A percentile compares a stretch with the other conserved stretches of the same genome.
Conservation (phyloP, 2,329 filamentous ascomycete genomes). For the Thermothelomyces thermophilus region DNA sequence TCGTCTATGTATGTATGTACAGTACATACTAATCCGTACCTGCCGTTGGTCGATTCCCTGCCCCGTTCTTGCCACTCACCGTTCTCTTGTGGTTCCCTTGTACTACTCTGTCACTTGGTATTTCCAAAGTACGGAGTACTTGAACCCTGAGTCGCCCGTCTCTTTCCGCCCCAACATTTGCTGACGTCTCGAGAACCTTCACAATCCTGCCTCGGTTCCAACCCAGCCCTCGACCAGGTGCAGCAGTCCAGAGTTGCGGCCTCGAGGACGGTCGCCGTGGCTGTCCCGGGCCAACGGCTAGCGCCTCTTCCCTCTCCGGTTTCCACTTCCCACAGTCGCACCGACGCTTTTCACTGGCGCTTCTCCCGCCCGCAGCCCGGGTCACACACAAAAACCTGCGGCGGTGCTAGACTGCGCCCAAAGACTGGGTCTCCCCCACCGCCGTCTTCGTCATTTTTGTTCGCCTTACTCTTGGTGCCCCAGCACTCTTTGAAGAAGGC, state of each 20-base stretch:
- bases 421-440: constrained; percentile 11
- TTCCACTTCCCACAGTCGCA: neutral
- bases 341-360: neutral
- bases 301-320: neutral
- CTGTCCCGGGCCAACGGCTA: constrained; percentile 14
- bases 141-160: neutral
- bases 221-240: neutral
- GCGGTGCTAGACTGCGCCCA: neutral
- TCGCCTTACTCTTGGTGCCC: neutral
- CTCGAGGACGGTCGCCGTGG: constrained; percentile 9
- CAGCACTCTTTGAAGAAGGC: neutral
- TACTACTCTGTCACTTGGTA: too few species aligned
- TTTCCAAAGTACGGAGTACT: too few species aligned
- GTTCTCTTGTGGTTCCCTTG: too few species aligned
- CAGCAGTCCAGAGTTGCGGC: neutral
- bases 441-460: constrained; percentile 13
- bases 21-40: too few species aligned
- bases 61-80: constrained; percentile 5
- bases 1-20: too few species aligned
- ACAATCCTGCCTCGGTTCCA: neutral
- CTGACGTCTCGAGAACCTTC: constrained; percentile 9
- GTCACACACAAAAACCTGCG: neutral
- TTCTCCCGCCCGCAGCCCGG: neutral
- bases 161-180: neutral
- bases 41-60: neutral